A percentile compares a stretch with the other conserved stretches of the same genome.
These are phyloP conservation scores for Porogramme epimiltina DNA, from an alignment of 1,284 basidiomycete genomes.

Conservation along the genomic window DNA sequence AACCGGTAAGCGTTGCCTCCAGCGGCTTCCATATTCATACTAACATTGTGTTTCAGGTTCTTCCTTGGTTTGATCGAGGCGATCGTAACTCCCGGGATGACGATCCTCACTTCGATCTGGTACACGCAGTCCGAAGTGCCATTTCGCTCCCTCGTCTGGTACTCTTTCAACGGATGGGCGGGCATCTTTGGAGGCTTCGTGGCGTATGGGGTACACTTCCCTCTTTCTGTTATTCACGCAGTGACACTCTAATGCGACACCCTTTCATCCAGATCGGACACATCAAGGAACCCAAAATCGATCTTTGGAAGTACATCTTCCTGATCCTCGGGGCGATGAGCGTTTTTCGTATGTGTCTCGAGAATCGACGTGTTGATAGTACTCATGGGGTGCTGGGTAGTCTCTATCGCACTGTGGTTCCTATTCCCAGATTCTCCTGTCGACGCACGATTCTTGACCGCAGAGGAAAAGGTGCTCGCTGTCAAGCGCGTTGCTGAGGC, in stretches of 20 bases:
- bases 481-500: slow-evolving; percentile 75
- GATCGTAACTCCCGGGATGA: slow-evolving; percentile 23
- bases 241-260: not conserved
- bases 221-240: not conserved
- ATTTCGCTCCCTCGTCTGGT: slow-evolving; percentile 23
- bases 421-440: slow-evolving; percentile 74
- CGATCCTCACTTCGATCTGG: slow-evolving; percentile 24
- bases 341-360: slow-evolving; percentile 14
- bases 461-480: slow-evolving; percentile 58
- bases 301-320: slow-evolving; percentile 25
- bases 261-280: slow-evolving; percentile 15
- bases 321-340: slow-evolving; percentile 23
- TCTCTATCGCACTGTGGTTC: slow-evolving; percentile 40
- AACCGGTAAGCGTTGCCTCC: slow-evolving; percentile 11
- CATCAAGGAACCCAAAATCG: slow-evolving; percentile 17
- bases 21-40: not conserved
- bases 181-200: slow-evolving; percentile 26
- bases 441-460: slow-evolving; percentile 68
- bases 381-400: not conserved
- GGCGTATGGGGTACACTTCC: slow-evolving; percentile 18
- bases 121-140: slow-evolving; percentile 24
- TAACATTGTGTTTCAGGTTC: slow-evolving; percentile 10
- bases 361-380: too few species aligned
- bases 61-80: slow-evolving; percentile 25
- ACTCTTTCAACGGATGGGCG: slow-evolving; percentile 26